Base-by-base conservation (phyloP, 2,329 filamentous ascomycete species). In the Pezicula radicicola region DNA sequence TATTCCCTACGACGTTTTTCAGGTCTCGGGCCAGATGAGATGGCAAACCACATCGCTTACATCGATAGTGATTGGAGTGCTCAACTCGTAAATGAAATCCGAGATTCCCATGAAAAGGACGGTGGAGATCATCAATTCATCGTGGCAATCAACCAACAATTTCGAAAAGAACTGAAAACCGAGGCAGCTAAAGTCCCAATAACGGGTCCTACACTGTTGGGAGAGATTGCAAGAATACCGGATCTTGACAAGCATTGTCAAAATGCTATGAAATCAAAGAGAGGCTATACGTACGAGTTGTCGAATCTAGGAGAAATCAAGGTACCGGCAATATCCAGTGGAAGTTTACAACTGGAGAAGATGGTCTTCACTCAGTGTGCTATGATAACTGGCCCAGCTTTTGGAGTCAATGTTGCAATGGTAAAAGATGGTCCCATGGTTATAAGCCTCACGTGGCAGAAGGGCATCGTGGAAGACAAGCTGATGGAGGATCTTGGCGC, bases 241-340 rank as follows among this genome's bases (percentile, higher is more conserved):
- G 30, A 55, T 46, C 41, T 52, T 33, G 53, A 53, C 6, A 33
- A 28, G 13, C 51, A 40, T 28, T 53, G 50, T 25, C 18, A 41
- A 13, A 19, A 37, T 4, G 41, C 12, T 2, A 51, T 56, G 30
- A 52, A 44, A 15, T 19, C 13, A 42, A 37, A 50, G 16, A 41
- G 57, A n/a, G 44, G 37, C 9, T 43, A 43, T 4, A 54, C 55
- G 7, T 63, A 62, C 25, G 61, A 63, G 36, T n/a, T 63, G 7
- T 62, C 57, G 2, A 63, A 63, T 51, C 41, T 63, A 2, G 61
- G 61, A 7, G 41, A 57, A 28, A 48, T 60, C 1, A 43, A 53
- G n/a, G 16, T 58, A 1, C 46, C 45, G n/a, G 36, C 28, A 33
- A 2, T 13, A 45, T 12, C 35, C 10, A 9, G 12, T 6, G 21